Evolutionary conservation across 1,284 basidiomycete genomes (phyloP), one percentile per base, ranked within the genome.

Genomic region (Sanghuangporus baumii): DNA sequence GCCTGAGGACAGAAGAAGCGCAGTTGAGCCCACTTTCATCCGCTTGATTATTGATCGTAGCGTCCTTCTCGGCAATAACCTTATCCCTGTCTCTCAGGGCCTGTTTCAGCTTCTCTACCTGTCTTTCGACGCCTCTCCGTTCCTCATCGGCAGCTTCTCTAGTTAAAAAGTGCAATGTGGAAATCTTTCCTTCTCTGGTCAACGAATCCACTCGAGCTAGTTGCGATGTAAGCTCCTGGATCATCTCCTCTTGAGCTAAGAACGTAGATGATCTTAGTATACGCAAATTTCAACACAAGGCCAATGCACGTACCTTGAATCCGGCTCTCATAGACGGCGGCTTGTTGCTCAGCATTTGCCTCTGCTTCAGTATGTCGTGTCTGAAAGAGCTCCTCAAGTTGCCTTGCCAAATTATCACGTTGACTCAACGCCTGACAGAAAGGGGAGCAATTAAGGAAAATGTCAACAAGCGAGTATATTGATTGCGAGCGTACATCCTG

Each of bases 101-200:
- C 1, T 78, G 74, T 65, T 81, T 81, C 69, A 81, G 77, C 14
- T 74, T 72, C 23, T 69, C 71, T 31, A 85, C 71, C 62, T 87
- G 82, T 56, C 79, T 74, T 62, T 85, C 79, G 36, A 83, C 70
- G 1, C 65, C 73, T 58, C 78, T 79, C 67, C 84, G 83, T 74
- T 90, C 88, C 64, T 84, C 82, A 61, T 91, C 85, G 6, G 85
- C 88, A 3, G 82, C 82, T 66, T 90, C 88, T 57, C 87, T 82
- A 6, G 88, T 89, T 14, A 92, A 73, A 63, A 92, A 80, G 66
- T 87, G 84, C 36, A 88, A 74, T 6, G 81, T 77, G 0, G 79
- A 78, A 51, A 74, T 76, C 66, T 80, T 79, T 34, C 79, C 81
- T 1, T 79, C 73, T 52, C 75, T 74, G 37, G 82, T 75, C 23